phyloP scores from a whole-genome alignment of 2,329 filamentous ascomycete species.

The Ophiostoma sp. region DNA sequence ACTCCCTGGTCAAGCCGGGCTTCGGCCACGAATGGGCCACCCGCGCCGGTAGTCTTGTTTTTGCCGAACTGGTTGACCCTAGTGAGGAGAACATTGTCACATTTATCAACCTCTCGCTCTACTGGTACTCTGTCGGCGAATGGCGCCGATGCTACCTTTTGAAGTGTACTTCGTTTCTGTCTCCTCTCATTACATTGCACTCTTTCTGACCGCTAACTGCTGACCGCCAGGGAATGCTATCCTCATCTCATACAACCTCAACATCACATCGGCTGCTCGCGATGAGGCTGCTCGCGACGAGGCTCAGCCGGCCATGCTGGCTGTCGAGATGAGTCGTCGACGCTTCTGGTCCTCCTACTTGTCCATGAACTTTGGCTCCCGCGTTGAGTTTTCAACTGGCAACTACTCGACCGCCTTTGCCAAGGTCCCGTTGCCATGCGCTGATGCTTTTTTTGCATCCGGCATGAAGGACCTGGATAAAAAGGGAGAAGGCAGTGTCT shows the following conservation, averaged over 20 bases:
- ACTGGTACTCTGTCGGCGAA: constrained; percentile 7
- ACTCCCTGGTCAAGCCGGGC: constrained; percentile 1
- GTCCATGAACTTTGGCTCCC: constrained; percentile 3
- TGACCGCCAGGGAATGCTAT: constrained; percentile 4
- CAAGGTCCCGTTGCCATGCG: neutral
- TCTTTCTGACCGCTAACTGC: neutral
- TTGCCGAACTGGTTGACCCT: constrained; percentile 1
- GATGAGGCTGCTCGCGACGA: neutral
- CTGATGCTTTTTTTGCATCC: neutral
- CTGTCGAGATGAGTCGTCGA: neutral
- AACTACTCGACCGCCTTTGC: neutral
- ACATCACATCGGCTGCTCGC: neutral
- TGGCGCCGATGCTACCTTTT: constrained; percentile 6
- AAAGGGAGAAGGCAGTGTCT: neutral
- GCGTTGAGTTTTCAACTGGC: neutral
- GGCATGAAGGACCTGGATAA: neutral
- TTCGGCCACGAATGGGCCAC: constrained; percentile 8
- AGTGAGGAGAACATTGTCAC: constrained; percentile 1
- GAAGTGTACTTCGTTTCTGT: neutral
- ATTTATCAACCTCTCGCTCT: constrained; percentile 4
- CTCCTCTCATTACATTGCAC: neutral
- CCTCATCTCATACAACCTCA: neutral
- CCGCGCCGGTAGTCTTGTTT: neutral
- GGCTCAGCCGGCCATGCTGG: neutral
- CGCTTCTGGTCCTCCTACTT: constrained; percentile 3